Evolutionary conservation across 306 rosid genomes (phyloP).

Genomic region (Malus sylvestris): DNA sequence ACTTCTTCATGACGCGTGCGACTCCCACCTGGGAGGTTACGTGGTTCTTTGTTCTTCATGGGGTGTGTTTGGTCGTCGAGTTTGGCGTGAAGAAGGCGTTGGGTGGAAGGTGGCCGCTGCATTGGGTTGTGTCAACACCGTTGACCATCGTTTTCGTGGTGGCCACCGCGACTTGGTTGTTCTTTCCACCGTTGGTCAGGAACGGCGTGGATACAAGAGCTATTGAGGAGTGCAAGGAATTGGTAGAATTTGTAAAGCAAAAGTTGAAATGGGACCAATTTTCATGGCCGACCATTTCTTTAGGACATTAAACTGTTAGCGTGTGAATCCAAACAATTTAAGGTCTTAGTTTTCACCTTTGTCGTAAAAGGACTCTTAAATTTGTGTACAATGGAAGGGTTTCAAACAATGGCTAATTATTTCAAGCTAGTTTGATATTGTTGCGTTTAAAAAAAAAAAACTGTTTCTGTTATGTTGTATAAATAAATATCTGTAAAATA

Average conservation of each 20-base stretch:
- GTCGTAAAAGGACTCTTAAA: no score
- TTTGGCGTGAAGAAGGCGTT: not conserved
- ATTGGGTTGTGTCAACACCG: constrained; percentile 4
- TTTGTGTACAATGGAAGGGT: no score
- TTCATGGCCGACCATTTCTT: not conserved
- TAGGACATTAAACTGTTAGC: not conserved
- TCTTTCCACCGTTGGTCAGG: constrained; percentile 26
- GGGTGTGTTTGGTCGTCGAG: constrained; percentile 23
- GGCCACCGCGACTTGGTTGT: constrained; percentile 23
- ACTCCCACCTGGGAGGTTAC: constrained; percentile 35
- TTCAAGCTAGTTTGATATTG: no score
- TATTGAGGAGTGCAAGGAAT: not conserved
- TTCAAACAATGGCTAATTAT: no score
- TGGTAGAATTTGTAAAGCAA: not conserved
- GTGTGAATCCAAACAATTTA: not conserved
- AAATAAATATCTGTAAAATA: no score
- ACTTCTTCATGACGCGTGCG: constrained; percentile 15
- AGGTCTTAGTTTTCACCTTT: not conserved
- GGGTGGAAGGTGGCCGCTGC: not conserved
- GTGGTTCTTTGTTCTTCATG: constrained; percentile 24
- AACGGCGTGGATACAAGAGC: constrained; percentile 6
- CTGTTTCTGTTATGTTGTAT: no score
- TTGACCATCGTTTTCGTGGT: constrained; percentile 20
- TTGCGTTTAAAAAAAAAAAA: no score
- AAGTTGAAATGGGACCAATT: not conserved